Evolutionary conservation across 2,329 filamentous ascomycete species (phyloP).

Genomic region (Penicillium sp.): DNA sequence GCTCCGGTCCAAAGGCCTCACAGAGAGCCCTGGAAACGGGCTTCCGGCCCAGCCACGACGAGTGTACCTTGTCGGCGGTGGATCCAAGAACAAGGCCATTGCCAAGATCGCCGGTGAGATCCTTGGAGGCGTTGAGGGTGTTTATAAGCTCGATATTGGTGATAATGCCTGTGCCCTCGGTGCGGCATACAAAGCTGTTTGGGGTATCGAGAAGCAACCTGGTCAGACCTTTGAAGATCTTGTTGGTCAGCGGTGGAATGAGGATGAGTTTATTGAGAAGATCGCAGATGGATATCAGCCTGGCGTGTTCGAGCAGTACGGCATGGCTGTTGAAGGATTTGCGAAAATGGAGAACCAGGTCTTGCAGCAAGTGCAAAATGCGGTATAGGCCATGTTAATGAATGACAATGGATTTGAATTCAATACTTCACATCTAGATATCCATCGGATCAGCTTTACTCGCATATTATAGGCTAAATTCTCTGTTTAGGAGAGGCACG

Average conservation of each 20-base stretch:
- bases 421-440: not conserved
- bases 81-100: slow-evolving; percentile 85
- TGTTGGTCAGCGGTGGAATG: slow-evolving; percentile 80
- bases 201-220: slow-evolving; percentile 71
- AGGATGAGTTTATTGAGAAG: slow-evolving; percentile 77
- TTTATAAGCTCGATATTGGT: slow-evolving; percentile 90
- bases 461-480: too few relatives aligned
- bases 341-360: slow-evolving; percentile 71
- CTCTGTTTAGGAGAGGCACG: not conserved
- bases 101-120: slow-evolving; percentile 82
- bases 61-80: slow-evolving; percentile 93
- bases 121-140: slow-evolving; percentile 82
- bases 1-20: slow-evolving; percentile 76
- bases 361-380: slow-evolving; percentile 36
- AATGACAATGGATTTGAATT: not conserved
- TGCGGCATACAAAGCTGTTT: slow-evolving; percentile 93
- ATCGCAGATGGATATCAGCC: slow-evolving; percentile 78
- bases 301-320: slow-evolving; percentile 75
- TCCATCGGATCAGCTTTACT: too few relatives aligned
- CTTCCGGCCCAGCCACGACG: slow-evolving; percentile 82
- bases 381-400: not conserved
- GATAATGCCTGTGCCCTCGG: slow-evolving; percentile 94
- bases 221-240: slow-evolving; percentile 84
- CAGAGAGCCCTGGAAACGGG: slow-evolving; percentile 54
- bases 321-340: slow-evolving; percentile 73